A percentile compares a stretch with the other conserved stretches of the same genome.
These are phyloP conservation scores for Spizellomyces sp. DNA, from an alignment of 192 early-diverging fungal genomes.

Conservation along the genomic window DNA sequence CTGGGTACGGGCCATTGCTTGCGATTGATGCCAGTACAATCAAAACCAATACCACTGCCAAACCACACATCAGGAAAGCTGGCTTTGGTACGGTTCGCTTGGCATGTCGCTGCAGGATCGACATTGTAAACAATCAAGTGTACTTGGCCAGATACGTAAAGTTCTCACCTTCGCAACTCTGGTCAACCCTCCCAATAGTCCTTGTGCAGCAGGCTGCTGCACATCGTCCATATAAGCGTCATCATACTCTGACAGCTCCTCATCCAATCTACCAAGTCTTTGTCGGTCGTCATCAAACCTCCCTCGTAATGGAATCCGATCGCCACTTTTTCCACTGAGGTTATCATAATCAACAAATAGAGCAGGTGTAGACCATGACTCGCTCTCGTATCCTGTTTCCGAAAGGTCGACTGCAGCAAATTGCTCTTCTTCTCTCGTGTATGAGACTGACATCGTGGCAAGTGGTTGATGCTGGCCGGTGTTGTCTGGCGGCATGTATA, in stretches of 20 bases:
- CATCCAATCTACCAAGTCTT: constrained; percentile 6
- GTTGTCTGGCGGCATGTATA: no score
- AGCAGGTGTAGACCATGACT: constrained; percentile 7
- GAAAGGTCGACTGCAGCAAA: constrained; percentile 30
- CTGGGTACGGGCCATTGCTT: constrained; percentile 2
- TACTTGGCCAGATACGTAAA: not conserved
- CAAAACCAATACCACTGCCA: constrained; percentile 21
- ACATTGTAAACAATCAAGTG: not conserved
- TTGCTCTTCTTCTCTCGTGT: no score
- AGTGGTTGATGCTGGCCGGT: no score
- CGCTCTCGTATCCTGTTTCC: constrained; percentile 24
- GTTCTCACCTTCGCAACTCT: constrained; percentile 28
- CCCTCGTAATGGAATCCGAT: constrained; percentile 9
- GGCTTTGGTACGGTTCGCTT: constrained; percentile 23
- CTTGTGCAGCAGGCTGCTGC: constrained; percentile 63
- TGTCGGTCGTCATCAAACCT: not conserved
- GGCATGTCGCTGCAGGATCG: not conserved
- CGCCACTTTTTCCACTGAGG: not conserved
- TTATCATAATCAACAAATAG: constrained; percentile 3
- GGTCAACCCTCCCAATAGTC: constrained; percentile 98
- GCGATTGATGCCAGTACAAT: constrained; percentile 28
- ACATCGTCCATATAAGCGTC: constrained; percentile 74
- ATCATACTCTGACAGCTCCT: constrained; percentile 42
- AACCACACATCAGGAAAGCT: constrained; percentile 26
- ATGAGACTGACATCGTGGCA: no score